Base-by-base conservation (phyloP, 2,329 filamentous ascomycete species). In the Huntiella decipiens region DNA sequence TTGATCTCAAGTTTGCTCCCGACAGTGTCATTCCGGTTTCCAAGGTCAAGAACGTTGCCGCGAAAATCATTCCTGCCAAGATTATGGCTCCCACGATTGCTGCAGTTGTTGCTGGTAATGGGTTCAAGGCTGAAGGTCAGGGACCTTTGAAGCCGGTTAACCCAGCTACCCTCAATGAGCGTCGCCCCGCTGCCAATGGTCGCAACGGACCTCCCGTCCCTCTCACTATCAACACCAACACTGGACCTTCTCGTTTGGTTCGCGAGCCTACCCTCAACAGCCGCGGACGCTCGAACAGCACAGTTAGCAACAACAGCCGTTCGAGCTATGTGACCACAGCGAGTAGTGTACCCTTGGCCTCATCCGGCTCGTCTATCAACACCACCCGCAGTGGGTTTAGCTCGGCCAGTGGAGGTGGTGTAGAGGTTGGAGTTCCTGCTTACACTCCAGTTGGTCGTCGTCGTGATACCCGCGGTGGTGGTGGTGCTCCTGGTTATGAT, bases 1-100 rank as follows among this genome's bases (percentile, higher is more conserved):
- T 58, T 13, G 57, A 60, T 5, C 58, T 57, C 48, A 60, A 64
- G 54, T 64, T 61, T 53, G 61, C 60, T 12, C 38, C 47, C 5
- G 32, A 41, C 13, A 36, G 33, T 31, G 19, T 43, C 33, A 31
- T 11, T n/a, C 28, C n/a, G 17, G n/a, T 17, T 41, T 31, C 15
- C 12, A 19, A 5, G 15, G 12, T 12, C 12, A 41, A 12, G 4
- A 22, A 40, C 5, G 38, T 22, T 13, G n/a, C 33, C 12, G 19
- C 43, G 16, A 17, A 37, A 6, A 5, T 11, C 17, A 19, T 38
- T 35, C 42, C 42, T 22, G 22, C 33, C 33, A 37, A 13, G 28
- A 36, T 12, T 6, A n/a, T 37, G 4, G 28, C 43, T 28, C 17
- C 33, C 12, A 13, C 17, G 17, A 13, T 38, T 4, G 35, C 43